Base-by-base conservation (phyloP, 495 filamentous ascomycete genomes). In the Penicillium waksmanii region DNA sequence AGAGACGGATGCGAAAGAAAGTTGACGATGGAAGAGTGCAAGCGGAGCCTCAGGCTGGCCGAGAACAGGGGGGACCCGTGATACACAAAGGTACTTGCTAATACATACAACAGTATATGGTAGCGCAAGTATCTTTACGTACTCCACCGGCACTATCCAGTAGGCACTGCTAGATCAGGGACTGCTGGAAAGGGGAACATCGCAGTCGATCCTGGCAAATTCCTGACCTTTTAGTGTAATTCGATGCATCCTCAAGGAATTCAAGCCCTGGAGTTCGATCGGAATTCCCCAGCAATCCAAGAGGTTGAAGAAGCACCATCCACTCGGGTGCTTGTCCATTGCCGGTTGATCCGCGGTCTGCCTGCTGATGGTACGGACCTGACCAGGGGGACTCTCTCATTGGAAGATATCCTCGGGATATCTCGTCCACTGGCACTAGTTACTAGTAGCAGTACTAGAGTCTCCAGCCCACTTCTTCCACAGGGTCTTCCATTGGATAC, bases 31-130 rank as follows among this genome's bases (percentile, higher is more conserved):
- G 59, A 51, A 33, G 7, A 19, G 25, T 64, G 63, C 58, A 67
- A 66, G 52, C 65, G 67, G 67, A 68, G 65, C 65, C 67, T 66
- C 60, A 68, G 65, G 64, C 58, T 53, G 56, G 42, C 65, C 65
- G 62, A 59, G 67, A 68, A 68, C 65, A 23, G 23, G 23, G 21
- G 57, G 62, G 51, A 8, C 27, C 27, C 27, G 27, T 31, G 27
- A 31, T 31, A 31, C 8, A 31, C 27, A 31, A 21, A 25, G 43
- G 10, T 56, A 56, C 44, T 38, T 33, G 0, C 1, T 18, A 33
- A 17, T 35, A 48, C 40, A 17, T 52, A 25, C n/a, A n/a, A 21
- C 0, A 5, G 0, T 44, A 18, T 44, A 18, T 31, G 55, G 51
- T 44, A 12, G 9, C 6, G 3, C 23, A 51, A n/a, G 55, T 57